Evolutionary conservation across 805 yeast genomes (phyloP).

Genomic region (Candida chilensis): DNA sequence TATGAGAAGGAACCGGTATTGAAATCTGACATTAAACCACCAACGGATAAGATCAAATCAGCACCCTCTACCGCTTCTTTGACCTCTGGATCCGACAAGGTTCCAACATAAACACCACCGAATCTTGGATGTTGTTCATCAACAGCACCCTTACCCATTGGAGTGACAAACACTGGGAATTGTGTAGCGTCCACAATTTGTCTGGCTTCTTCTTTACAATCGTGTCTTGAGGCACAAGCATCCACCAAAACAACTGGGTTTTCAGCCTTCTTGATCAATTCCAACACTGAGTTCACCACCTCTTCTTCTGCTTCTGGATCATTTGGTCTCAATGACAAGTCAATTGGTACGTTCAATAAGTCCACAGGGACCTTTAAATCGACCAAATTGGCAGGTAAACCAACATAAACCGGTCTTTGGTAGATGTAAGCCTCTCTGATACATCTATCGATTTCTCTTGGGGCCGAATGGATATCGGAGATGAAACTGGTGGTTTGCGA

Average conservation of each 20-base stretch:
- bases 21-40: constrained; percentile 81
- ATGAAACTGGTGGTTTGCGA: constrained; percentile 58
- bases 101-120: constrained; percentile 83
- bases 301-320: constrained; percentile 56
- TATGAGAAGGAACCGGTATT: constrained; percentile 85
- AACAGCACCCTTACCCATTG: constrained; percentile 82
- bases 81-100: constrained; percentile 66
- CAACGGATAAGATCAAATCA: constrained; percentile 70
- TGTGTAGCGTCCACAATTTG: constrained; percentile 57
- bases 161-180: constrained; percentile 79
- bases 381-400: constrained; percentile 74
- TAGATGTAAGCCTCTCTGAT: constrained; percentile 60
- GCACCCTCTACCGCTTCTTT: constrained; percentile 64
- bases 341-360: constrained; percentile 55
- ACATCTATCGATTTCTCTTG: constrained; percentile 64
- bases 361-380: constrained; percentile 52
- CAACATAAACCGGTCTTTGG: constrained; percentile 79
- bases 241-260: constrained; percentile 75
- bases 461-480: constrained; percentile 56
- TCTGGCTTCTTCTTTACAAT: constrained; percentile 53
- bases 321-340: constrained; percentile 48
- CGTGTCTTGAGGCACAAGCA: constrained; percentile 81
- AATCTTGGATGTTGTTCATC: constrained; percentile 66
- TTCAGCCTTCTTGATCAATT: constrained; percentile 45
- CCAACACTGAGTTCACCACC: constrained; percentile 43